Percentiles rank a stretch among this genome's conserved stretches.
Conservation (phyloP, 2,329 filamentous ascomycete genomes). For the Albifimbria verrucaria region DNA sequence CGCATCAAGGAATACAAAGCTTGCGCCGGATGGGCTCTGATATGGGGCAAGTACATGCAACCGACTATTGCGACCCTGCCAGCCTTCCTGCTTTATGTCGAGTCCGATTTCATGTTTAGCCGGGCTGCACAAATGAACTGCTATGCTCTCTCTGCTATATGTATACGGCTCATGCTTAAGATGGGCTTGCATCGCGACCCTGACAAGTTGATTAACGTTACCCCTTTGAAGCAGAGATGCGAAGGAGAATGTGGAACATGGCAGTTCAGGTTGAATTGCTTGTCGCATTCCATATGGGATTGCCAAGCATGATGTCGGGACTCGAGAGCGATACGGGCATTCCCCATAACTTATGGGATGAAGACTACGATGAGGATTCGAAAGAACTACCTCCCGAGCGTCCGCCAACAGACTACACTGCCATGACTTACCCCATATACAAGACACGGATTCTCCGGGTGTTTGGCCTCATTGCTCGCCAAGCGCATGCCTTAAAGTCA, state of each 20-base stretch:
- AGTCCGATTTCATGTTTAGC: slow-evolving; percentile 51
- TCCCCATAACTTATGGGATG: slow-evolving; percentile 62
- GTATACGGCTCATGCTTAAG: slow-evolving; percentile 53
- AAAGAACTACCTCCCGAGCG: slow-evolving; percentile 53
- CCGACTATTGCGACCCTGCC: slow-evolving; percentile 47
- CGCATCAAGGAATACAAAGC: slow-evolving; percentile 45
- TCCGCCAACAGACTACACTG: slow-evolving; percentile 57
- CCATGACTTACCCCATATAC: slow-evolving; percentile 51
- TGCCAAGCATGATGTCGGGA: slow-evolving; percentile 63
- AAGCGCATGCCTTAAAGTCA: slow-evolving; percentile 45
- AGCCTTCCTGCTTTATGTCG: slow-evolving; percentile 49
- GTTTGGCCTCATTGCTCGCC: slow-evolving; percentile 47
- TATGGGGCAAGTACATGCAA: slow-evolving; percentile 47
- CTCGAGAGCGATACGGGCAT: slow-evolving; percentile 61
- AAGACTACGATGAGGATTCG: slow-evolving; percentile 58
- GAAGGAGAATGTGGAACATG: slow-evolving; percentile 51
- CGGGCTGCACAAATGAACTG: slow-evolving; percentile 49
- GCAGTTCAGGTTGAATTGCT: slow-evolving; percentile 59
- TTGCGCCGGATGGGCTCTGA: slow-evolving; percentile 49
- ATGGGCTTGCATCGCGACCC: slow-evolving; percentile 59
- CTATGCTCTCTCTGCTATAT: slow-evolving; percentile 49
- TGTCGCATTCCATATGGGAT: slow-evolving; percentile 64
- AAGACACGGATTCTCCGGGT: slow-evolving; percentile 46
- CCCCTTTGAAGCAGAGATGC: slow-evolving; percentile 54
- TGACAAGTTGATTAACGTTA: slow-evolving; percentile 45